Base-by-base conservation (phyloP, 2,329 filamentous ascomycete species). In the Fusarium udum region DNA sequence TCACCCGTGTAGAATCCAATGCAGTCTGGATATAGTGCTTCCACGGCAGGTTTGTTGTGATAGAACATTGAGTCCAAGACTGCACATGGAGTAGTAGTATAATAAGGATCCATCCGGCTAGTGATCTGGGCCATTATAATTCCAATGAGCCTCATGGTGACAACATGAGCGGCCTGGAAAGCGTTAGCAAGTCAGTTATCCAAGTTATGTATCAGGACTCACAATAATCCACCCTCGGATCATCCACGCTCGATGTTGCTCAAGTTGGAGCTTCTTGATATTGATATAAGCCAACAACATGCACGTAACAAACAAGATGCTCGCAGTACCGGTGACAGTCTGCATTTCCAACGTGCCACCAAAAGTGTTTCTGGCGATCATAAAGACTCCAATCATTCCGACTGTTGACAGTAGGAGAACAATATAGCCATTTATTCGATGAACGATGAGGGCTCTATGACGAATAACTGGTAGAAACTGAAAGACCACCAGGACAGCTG, bases 171-270 rank as follows among this genome's bases (percentile, higher is more conserved):
- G n/a, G 82, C 84, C 84, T 60, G 9, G 1, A 15, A 40, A 28
- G 12, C 28, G 34, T 72, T 32, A 72, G 49, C 32, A 42, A 34
- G 22, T 22, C 4, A 22, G 1, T 32, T 6, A 13, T 37, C 9
- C 5, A 0, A 1, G 4, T 4, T 14, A 4, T 7, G 11, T 28
- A 12, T n/a, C 2, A 20, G 4, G 2, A 22, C 64, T 61, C 69
- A 86, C 83, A 69, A 86, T 85, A 43, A 86, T 80, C 86, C 86
- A 87, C 13, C 86, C 83, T 28, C 90, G 79, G 36, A 92, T 75
- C 89, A 91, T 92, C 89, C 89, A 92, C 6, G 88, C 87, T 3
- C 90, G 84, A 68, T 92, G 90, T 74, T 91, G 86, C 37, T 91
- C 88, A 55, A 92, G 88, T 75, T 91, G 89, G 4, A 91, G 79